Base-by-base conservation (phyloP, 2,329 filamentous ascomycete genomes). In the Lasiodiplodia sp. region DNA sequence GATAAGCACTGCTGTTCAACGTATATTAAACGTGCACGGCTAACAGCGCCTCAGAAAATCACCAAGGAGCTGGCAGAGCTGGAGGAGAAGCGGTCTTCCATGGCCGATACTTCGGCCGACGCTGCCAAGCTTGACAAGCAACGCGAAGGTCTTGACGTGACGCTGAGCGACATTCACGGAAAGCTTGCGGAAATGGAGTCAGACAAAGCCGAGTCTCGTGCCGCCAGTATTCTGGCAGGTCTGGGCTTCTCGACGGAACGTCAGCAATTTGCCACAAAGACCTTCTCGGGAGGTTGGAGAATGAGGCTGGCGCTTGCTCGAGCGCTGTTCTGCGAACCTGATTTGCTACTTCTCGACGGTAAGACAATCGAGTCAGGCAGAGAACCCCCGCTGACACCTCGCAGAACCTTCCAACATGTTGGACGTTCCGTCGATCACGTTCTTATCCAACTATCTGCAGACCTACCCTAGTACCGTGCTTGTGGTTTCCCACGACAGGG, bases 351-450 rank as follows among this genome's bases (percentile, higher is more conserved):
- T 79, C 93, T 99, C 74, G 96, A 99, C 85, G 83, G 82, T 84
- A 44, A 23, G 38, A 38, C 37, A 25, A 31, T 23, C 34, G 65
- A 67, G 65, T 67, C 65, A 67, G 21, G 16, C n/a, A 40, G 44
- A 67, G 21, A 51, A 34, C 63, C 28, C 40, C 44, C 44, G 47
- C 68, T 65, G 58, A 68, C 68, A 57, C 56, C 25, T 34, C 44
- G 51, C 60, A 84, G 96, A 99, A 89, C 96, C 96, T 83, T 98
- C 95, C 68, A 98, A 98, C 89, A 98, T 98, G 95, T 94, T 99
- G 93, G 96, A 98, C 82, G 96, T 99, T 69, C 96, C 96, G n/a
- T 98, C 96, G 28, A 98, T 99, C 78, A 96, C 96, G 68, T 99
- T 98, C 88, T 87, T 99, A 79, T 92, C 95, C 58, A 95, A 94